These are phyloP conservation scores for Sporothrix dimorphospora DNA, from an alignment of 2,329 filamentous ascomycete genomes.

Conservation along the genomic window DNA sequence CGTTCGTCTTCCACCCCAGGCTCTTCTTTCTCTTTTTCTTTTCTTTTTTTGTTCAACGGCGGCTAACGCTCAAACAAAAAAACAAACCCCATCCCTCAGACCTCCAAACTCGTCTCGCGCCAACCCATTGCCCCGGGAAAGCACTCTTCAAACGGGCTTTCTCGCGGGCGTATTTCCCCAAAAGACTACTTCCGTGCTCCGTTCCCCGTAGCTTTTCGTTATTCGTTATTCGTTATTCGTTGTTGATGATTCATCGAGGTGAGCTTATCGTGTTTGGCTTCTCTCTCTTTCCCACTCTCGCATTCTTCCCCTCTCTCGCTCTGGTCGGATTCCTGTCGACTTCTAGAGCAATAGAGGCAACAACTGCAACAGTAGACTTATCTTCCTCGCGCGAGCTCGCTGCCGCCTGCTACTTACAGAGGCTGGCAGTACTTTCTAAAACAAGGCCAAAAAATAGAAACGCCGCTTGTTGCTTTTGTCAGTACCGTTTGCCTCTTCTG, in stretches of 20 bases:
- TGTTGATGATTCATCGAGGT: not conserved
- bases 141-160: not conserved
- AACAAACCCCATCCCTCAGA: not conserved
- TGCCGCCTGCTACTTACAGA: not conserved
- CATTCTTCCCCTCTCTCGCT: not conserved
- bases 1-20: not conserved
- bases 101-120: not conserved
- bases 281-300: not conserved
- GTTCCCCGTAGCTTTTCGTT: no score
- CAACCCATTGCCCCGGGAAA: not conserved
- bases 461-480: not conserved
- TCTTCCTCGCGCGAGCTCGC: no score
- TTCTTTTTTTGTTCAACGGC: not conserved
- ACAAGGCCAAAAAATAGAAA: not conserved
- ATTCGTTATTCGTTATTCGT: no score
- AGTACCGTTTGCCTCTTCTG: not conserved
- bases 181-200: not conserved
- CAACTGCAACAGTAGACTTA: no score
- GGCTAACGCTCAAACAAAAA: slow-evolving; percentile 5
- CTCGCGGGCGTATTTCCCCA: not conserved
- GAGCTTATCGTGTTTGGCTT: not conserved
- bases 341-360: no score
- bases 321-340: not conserved
- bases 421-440: not conserved
- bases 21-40: not conserved